Base-by-base conservation (phyloP, 345 rosid genomes). In the Carallia brachiata region DNA sequence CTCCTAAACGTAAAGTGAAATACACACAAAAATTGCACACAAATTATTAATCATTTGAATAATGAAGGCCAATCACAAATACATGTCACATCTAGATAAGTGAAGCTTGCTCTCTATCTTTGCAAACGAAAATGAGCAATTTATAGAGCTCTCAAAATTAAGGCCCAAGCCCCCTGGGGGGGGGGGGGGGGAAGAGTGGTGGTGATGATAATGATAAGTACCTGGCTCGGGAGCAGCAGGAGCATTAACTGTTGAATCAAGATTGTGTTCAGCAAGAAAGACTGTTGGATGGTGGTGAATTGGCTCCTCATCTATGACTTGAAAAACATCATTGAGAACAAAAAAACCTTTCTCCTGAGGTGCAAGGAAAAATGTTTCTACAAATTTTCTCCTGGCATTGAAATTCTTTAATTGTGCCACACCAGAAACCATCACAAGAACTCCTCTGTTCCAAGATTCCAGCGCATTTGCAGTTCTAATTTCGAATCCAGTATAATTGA, bases 171-270 rank as follows among this genome's bases (percentile, higher is more conserved):
- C 23, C 23, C 23, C 8, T 40, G 2, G 47, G 1, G 40, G 6
- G 40, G 6, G 7, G 7, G 6, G 1, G 50, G 12, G 17, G 23
- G 23, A 23, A 23, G 23, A 23, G 50, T 44, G 50, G 5, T 44
- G 50, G 12, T 44, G 48, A 44, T 6, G 39, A 37, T 47, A 4
- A 36, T 31, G 16, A 9, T 54, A 32, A 47, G 34, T 82, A 85
- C 93, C 93, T 79, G 83, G 69, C 67, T 88, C 88, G 6, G 82
- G 76, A 66, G 74, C 76, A 4, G 70, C 15, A 50, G 72, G 65
- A 56, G 82, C 62, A 82, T 47, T 74, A 59, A 83, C 60, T 47
- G 83, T 81, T 52, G 79, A 52, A 60, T 77, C 81, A 67, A 77
- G 67, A 76, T 83, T 83, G 76, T 52, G 76, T 63, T 74, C 85